Conservation (phyloP, 345 rosid genomes). For the Acer saccharum region DNA sequence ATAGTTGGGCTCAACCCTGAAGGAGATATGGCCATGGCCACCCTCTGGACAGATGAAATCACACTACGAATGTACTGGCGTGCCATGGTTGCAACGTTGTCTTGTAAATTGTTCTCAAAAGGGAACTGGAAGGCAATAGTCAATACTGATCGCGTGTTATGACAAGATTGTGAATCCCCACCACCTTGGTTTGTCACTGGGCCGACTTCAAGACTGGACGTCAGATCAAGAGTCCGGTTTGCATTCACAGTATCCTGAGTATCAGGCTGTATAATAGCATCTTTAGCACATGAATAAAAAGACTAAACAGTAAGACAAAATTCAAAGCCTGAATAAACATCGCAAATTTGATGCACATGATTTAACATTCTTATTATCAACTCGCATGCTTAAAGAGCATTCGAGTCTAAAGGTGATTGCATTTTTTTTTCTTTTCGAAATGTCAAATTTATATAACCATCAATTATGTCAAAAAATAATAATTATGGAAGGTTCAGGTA, state of each 20-base stretch:
- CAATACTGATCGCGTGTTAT: conserved; percentile 70
- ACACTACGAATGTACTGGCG: conserved; percentile 89
- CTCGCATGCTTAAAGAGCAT: background rate
- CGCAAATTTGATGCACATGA: background rate
- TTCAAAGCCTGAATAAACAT: background rate
- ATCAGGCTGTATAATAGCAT: conserved; percentile 54
- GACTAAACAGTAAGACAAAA: background rate
- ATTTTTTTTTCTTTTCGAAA: too few relatives aligned
- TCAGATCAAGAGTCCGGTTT: conserved; percentile 83
- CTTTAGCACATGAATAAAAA: conserved; percentile 8
- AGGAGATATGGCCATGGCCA: conserved; percentile 94
- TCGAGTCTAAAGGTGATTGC: background rate
- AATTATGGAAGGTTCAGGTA: background rate
- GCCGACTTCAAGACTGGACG: conserved; percentile 94
- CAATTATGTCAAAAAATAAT: background rate
- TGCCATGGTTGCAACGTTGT: conserved; percentile 94
- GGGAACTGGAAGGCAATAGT: conserved; percentile 99
- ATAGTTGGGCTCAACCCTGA: conserved; percentile 67
- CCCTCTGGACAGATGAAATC: conserved; percentile 92
- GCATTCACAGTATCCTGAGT: conserved; percentile 51
- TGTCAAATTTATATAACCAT: background rate
- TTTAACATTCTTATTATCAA: background rate
- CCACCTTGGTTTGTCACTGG: conserved; percentile 50
- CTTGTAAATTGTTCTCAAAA: conserved; percentile 81
- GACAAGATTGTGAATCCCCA: conserved; percentile 54